Evolutionary conservation across 192 early-diverging fungal species (phyloP), one percentile per base, ranked within the genome.

Genomic region (Backusella parvicylindrica): DNA sequence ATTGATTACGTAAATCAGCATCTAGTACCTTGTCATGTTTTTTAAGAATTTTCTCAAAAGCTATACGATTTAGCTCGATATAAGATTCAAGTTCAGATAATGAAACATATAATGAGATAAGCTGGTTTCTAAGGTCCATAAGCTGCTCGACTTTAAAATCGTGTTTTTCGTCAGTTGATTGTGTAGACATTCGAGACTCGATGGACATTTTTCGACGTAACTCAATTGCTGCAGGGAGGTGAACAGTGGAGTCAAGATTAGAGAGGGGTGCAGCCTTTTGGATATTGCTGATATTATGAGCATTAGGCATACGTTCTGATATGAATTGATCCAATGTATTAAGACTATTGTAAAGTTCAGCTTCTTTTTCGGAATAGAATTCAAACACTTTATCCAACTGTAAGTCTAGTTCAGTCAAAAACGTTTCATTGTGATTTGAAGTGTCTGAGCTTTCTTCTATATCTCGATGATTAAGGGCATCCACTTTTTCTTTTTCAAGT

Each of bases 11-110:
- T 9, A 84, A 79, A n/a, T 77, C 68, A 32, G 85, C 88, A 18
- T 86, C 83, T 3, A 92, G 91, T 3, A 97, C 90, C 80, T 97
- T 97, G 83, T 97, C 96, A 80, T 93, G 95, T 84, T 97, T 97
- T 84, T 97, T 97, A 30, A 96, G 83, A 78, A 96, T 95, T 83
- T 97, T 97, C 84, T 86, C 81, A 81, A 97, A 96, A 26, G 95
- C 96, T 3, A 91, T 92, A 72, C 88, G 88, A 87, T 97, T 96
- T 53, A 96, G 87, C 40, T 94, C 90, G 21, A 92, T 89, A 72
- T 92, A 97, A 6, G 92, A 92, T 63, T 93, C 90, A 28, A 97
- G 84, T 70, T 97, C 94, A 49, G 88, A 89, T 7, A 97, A 82
- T 12, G 88, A 79, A 49, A 95, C 89, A 41, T 81, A 81, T 2